Base-by-base conservation (phyloP, 2,329 filamentous ascomycete species). In the Cladophialophora carrionii region DNA sequence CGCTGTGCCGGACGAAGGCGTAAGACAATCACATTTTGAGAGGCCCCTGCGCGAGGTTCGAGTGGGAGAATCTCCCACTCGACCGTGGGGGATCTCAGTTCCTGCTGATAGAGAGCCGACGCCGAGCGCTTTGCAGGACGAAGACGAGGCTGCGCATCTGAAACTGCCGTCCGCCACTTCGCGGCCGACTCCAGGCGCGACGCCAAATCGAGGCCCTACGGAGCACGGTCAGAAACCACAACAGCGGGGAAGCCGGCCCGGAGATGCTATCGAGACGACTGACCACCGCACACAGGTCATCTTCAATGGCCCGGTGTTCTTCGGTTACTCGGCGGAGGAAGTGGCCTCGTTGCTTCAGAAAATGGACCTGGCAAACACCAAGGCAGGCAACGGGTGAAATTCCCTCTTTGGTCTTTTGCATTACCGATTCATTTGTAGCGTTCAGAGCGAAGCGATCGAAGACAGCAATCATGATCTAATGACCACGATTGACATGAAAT, bases 271-370 rank as follows among this genome's bases (percentile, higher is more conserved):
- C 6, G 58, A 64, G 31, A 29, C 17, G 41, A 62, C 67, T 60
- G 67, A 66, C 55, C 24, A 34, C 34, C 65, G 73, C 9, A 85
- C 90, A 9, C 88, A 90, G 71, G 90, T 97, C 85, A 82, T 96
- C 0, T 96, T 97, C 74, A 96, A 91, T 8, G 94, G 94, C 0
- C 94, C 94, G 0, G 92, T 97, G 0, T 97, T 97, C 74, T 91
- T 98, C 72, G 94, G 94, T 0, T 97, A 96, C 73, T 87, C 89
- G 9, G 85, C 92, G 67, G 91, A 96, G 65, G 88, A 96, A 74
- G 90, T 91, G n/a, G 85, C 91, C 26, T 83, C 86, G 61, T 84
- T 96, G 58, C 84, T 96, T 81, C 87, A 90, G 71, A 68, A 57
- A 22, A 64, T 57, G 37, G 66, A 58, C 12, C 61, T 67, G 43